A percentile compares a stretch with the other conserved stretches of the same genome.
phyloP scores from a whole-genome alignment of 495 filamentous ascomycete genomes.

The Elaphomyces granulatus region DNA sequence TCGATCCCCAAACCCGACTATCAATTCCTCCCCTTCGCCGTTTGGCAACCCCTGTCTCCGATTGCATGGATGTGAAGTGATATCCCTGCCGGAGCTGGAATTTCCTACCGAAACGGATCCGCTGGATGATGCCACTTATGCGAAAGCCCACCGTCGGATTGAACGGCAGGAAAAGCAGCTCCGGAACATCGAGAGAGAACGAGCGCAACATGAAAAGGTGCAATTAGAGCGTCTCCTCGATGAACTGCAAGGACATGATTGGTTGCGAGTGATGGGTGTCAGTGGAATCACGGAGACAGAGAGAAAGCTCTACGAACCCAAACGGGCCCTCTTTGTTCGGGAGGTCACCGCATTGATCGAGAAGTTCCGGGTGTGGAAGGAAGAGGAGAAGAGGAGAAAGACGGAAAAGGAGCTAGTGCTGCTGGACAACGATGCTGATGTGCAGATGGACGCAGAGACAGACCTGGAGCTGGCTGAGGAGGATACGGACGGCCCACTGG shows the following conservation, averaged over 20 bases:
- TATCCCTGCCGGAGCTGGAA: constrained; percentile 13
- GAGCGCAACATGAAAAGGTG: constrained; percentile 82
- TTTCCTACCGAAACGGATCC: constrained; percentile 37
- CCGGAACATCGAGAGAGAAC: constrained; percentile 83
- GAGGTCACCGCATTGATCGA: constrained; percentile 67
- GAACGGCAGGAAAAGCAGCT: constrained; percentile 86
- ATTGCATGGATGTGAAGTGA: constrained; percentile 21
- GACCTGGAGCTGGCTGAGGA: constrained; percentile 2
- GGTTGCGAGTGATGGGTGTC: constrained; percentile 89
- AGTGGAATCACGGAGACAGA: constrained; percentile 68
- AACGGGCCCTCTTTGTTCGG: constrained; percentile 65
- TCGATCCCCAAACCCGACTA: constrained; percentile 5
- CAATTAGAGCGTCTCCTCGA: constrained; percentile 76
- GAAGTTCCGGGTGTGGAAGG: constrained; percentile 77
- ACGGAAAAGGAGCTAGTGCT: constrained; percentile 44
- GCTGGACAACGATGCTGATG: neutral
- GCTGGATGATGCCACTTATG: constrained; percentile 51
- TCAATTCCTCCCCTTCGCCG: constrained; percentile 12
- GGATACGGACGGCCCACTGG: constrained; percentile 1
- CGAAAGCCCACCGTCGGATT: constrained; percentile 56
- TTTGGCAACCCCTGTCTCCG: constrained; percentile 31
- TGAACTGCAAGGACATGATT: constrained; percentile 78
- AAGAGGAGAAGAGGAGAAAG: constrained; percentile 76
- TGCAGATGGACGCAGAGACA: neutral
- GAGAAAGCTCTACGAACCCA: constrained; percentile 74